Evolutionary conservation across 495 filamentous ascomycete genomes (phyloP).

Genomic region (Aspergillus carlsbadensis): DNA sequence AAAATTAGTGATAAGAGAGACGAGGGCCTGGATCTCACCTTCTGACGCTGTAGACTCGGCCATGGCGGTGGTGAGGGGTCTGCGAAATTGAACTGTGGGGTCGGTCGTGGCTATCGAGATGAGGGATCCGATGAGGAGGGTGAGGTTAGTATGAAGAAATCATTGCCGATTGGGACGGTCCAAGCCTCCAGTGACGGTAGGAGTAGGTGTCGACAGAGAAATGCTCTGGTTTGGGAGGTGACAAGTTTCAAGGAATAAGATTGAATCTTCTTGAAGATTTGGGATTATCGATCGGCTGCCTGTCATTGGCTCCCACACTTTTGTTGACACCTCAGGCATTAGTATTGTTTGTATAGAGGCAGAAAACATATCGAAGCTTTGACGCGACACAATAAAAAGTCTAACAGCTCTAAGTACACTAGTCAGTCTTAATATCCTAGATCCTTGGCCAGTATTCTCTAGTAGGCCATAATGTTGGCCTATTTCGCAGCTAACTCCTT

Average conservation of each 20-base stretch:
- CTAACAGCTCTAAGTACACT: too few species aligned
- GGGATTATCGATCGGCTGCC: neutral
- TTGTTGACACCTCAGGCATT: slow-evolving; percentile 1
- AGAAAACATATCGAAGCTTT: neutral
- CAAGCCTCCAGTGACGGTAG: neutral
- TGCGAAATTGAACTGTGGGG: neutral
- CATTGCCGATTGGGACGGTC: neutral
- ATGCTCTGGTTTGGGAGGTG: too few species aligned
- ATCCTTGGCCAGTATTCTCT: neutral
- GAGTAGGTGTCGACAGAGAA: neutral
- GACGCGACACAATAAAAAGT: neutral
- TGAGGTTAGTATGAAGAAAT: neutral
- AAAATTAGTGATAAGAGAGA: neutral
- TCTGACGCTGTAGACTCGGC: slow-evolving; percentile 9
- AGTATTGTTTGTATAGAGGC: neutral
- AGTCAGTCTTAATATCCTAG: neutral
- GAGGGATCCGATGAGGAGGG: neutral
- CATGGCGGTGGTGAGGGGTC: slow-evolving; percentile 3
- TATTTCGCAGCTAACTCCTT: neutral
- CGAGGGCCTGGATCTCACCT: neutral
- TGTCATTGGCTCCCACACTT: slow-evolving; percentile 9
- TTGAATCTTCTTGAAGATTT: neutral
- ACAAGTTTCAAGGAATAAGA: neutral
- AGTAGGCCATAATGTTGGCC: neutral
- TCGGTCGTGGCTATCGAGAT: neutral